Conservation (phyloP, 2,329 filamentous ascomycete genomes). For the Colletotrichum sojae region DNA sequence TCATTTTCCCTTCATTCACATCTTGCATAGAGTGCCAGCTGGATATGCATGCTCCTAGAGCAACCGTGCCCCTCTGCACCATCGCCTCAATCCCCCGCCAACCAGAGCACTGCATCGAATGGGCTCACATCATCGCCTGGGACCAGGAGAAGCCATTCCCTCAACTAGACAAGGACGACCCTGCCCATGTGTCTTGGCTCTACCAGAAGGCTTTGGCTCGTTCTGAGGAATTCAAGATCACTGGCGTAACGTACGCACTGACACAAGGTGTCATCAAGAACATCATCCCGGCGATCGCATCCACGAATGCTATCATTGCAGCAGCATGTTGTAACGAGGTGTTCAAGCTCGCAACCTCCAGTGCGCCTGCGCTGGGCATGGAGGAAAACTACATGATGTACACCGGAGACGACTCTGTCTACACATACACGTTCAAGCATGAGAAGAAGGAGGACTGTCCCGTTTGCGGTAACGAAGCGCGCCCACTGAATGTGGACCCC, state of each 20-base stretch:
- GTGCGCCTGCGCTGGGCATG: conserved; percentile 83
- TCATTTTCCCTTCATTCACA: conserved; percentile 91
- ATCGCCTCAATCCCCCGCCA: conserved; percentile 96
- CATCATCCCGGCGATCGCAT: conserved; percentile 98
- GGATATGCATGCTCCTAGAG: conserved; percentile 97
- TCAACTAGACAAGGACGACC: conserved; percentile 92
- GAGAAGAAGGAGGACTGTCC: conserved; percentile 96
- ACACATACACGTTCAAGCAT: conserved; percentile 97
- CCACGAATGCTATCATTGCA: conserved; percentile 96
- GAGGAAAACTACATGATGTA: conserved; percentile 99
- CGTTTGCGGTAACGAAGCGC: conserved; percentile 88
- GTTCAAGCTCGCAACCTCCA: conserved; percentile 89
- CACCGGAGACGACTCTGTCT: conserved; percentile 93
- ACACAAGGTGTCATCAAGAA: conserved; percentile 99
- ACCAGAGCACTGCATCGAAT: conserved; percentile 98
- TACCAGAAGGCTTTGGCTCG: conserved; percentile 87
- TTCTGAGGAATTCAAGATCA: conserved; percentile 89
- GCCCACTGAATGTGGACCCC: conserved; percentile 80
- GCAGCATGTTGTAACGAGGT: conserved; percentile 97
- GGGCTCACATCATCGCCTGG: conserved; percentile 99
- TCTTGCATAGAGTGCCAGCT: conserved; percentile 99
- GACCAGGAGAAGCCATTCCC: conserved; percentile 88
- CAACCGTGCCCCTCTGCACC: conserved; percentile 96
- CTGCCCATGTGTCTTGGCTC: conserved; percentile 97
- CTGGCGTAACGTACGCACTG: conserved; percentile 93